These are phyloP conservation scores for Diddensiella santjacobensis DNA, from an alignment of 805 yeast genomes.

Conservation along the genomic window DNA sequence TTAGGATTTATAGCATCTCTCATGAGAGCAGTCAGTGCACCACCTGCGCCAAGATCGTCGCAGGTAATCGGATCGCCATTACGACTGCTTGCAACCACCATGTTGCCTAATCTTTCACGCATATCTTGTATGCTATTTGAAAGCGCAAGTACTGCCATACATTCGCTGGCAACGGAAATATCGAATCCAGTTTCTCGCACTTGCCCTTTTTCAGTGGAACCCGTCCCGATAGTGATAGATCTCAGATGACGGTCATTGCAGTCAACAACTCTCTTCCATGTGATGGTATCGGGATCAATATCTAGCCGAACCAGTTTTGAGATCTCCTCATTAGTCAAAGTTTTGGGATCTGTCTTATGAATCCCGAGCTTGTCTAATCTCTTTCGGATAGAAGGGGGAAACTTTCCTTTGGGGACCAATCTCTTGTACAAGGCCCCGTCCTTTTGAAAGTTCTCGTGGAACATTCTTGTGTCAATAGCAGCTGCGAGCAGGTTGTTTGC, in stretches of 20 bases:
- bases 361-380: constrained; percentile 79
- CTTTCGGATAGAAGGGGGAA: constrained; percentile 73
- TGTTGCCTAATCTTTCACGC: constrained; percentile 80
- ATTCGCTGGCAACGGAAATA: constrained; percentile 93
- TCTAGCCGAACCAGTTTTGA: constrained; percentile 73
- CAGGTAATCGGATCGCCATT: constrained; percentile 83
- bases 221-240: constrained; percentile 85
- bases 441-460: constrained; percentile 86
- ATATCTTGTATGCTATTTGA: constrained; percentile 74
- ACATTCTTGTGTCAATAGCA: constrained; percentile 94
- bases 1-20: constrained; percentile 96
- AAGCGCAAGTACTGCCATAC: constrained; percentile 92
- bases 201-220: constrained; percentile 87
- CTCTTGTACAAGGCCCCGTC: constrained; percentile 77
- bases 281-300: constrained; percentile 83
- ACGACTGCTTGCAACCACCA: constrained; percentile 80
- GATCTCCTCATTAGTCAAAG: constrained; percentile 72
- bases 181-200: constrained; percentile 89
- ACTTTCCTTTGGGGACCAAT: constrained; percentile 78
- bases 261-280: constrained; percentile 92
- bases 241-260: constrained; percentile 90
- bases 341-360: constrained; percentile 69
- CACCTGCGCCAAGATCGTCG: constrained; percentile 92
- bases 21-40: constrained; percentile 89
- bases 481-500: constrained; percentile 94